phyloP scores from a whole-genome alignment of 176 grass and related monocot genomes.

The Rhynchospora pubera region DNA sequence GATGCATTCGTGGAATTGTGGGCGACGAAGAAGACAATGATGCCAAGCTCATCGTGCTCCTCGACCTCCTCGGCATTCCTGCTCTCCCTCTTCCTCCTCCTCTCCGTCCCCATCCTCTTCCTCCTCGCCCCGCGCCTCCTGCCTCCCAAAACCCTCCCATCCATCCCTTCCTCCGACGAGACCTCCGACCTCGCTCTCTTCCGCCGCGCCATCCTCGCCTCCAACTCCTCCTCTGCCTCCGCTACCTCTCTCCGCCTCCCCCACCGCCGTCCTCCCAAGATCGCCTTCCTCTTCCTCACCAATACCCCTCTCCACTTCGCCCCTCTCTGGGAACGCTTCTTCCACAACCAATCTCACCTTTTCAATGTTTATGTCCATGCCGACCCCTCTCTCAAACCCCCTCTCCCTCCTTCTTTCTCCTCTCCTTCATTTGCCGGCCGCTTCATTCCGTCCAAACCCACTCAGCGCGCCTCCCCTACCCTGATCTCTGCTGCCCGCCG shows the following conservation, averaged over 20 bases:
- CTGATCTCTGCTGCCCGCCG: conserved; percentile 82
- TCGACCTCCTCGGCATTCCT: conserved; percentile 47
- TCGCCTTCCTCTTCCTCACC: conserved; percentile 92
- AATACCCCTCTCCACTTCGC: conserved; percentile 72
- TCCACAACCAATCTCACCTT: conserved; percentile 43
- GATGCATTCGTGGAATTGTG: not conserved
- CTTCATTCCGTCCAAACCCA: conserved; percentile 53
- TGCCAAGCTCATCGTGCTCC: not conserved
- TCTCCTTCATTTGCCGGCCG: conserved; percentile 51
- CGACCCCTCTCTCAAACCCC: conserved; percentile 35
- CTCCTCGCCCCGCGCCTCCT: conserved; percentile 62
- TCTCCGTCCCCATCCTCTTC: conserved; percentile 67
- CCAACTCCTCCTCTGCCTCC: conserved; percentile 30
- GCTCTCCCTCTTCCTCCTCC: conserved; percentile 50
- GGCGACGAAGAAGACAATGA: not conserved
- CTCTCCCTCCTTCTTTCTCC: not conserved
- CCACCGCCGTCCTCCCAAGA: conserved; percentile 37
- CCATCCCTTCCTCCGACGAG: conserved; percentile 88
- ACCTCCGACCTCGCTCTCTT: conserved; percentile 88
- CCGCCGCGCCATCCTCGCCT: conserved; percentile 77
- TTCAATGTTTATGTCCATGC: conserved; percentile 91
- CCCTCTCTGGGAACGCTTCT: conserved; percentile 85
- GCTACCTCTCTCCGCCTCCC: conserved; percentile 16
- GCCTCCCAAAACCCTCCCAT: conserved; percentile 54
- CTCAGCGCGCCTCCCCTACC: conserved; percentile 66